These are phyloP conservation scores for Lasiodiplodia hormozganensis DNA, from an alignment of 2,329 filamentous ascomycete genomes.

Conservation along the genomic window DNA sequence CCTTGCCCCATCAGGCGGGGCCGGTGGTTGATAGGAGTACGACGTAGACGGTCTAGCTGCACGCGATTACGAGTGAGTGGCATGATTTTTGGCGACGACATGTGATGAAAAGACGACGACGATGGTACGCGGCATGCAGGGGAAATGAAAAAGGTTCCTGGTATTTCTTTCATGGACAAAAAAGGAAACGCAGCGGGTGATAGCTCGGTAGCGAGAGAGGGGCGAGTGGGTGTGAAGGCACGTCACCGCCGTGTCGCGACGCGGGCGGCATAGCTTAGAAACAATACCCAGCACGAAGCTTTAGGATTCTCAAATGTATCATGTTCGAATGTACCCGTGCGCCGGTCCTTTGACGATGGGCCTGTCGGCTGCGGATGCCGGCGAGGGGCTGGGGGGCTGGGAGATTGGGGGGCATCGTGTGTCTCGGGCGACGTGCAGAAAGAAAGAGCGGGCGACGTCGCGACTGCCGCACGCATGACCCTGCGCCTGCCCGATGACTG, in stretches of 20 bases:
- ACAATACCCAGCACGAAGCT: slow-evolving; percentile 18
- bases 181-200: background rate
- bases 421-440: slow-evolving; percentile 17
- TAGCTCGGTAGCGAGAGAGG: too few relatives aligned
- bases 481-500: background rate
- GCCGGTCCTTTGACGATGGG: background rate
- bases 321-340: slow-evolving; percentile 1
- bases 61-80: slow-evolving; percentile 17
- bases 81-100: slow-evolving; percentile 2
- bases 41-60: slow-evolving; percentile 26
- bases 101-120: slow-evolving; percentile 9
- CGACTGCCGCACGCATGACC: background rate
- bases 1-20: background rate
- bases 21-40: slow-evolving; percentile 1
- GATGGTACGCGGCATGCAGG: slow-evolving; percentile 8
- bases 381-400: background rate
- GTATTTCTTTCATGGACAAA: background rate
- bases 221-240: background rate
- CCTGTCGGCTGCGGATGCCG: background rate
- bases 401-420: background rate
- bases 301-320: slow-evolving; percentile 22
- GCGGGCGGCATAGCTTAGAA: slow-evolving; percentile 8
- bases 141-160: background rate
- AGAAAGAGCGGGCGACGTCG: slow-evolving; percentile 3
- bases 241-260: too few relatives aligned